Evolutionary conservation across 2,329 filamentous ascomycete genomes (phyloP), one percentile per base, ranked within the genome.

Genomic region (Trichoderma koningii): DNA sequence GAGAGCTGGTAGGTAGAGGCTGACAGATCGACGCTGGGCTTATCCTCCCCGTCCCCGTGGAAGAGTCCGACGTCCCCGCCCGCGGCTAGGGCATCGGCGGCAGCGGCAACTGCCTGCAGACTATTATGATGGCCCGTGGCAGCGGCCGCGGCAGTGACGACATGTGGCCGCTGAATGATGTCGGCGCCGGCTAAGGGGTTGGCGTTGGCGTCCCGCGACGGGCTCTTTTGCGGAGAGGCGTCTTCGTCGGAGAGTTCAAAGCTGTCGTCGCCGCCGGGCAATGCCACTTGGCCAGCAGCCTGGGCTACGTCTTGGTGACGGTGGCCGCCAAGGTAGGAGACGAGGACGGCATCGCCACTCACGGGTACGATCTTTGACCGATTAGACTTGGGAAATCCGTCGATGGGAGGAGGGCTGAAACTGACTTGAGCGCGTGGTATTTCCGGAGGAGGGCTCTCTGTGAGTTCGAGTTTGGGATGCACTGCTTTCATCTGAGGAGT

Each of bases 341-440:
- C 82, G 75, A 94, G 81, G 68, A 91, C 87, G 70, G 82, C 85
- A 82, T 90, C 87, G 70, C 84, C 86, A 73, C 85, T 84, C 71
- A 79, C 85, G 48, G 84, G 80, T 69, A 76, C 80, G 67, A 82
- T 77, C 83, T 85, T 86, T 71, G 74, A 79, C 69, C 76, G 78
- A 81, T 80, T 77, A 80, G 80, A 81, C 73, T 79, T 80, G 75
- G 76, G 74, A 83, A 83, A 70, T 81, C 70, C 69, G 72, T 71
- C 71, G 72, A 66, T 64, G 52, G 68, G 73, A 69, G 65, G 68
- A 70, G 71, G 69, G 76, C 74, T 76, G 70, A 76, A 75, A 76
- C 74, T 76, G 70, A 76, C 75, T 76, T 75, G 73, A 66, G 71
- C 68, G 69, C 68, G 64, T 69, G 73, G 74, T 64, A 71, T 82